Conservation (phyloP, 1,284 basidiomycete genomes). For the Rhizoctonia solani region DNA sequence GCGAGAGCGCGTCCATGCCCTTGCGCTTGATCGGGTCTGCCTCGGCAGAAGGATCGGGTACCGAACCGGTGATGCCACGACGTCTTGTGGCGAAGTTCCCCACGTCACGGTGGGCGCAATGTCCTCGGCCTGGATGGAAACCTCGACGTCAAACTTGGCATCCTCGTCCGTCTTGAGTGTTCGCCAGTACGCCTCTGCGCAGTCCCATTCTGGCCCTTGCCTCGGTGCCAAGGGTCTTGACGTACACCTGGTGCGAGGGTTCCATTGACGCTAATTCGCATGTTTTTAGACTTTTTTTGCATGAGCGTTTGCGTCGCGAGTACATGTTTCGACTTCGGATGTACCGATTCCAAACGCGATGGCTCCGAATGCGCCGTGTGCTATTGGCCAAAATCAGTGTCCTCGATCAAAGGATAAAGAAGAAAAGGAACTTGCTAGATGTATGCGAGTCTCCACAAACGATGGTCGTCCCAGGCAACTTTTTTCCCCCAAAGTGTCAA, state of each 20-base stretch:
- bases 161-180: conserved; percentile 84
- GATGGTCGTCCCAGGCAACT: conserved; percentile 93
- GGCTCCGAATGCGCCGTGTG: conserved; percentile 95
- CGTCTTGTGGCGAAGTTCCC: conserved; percentile 96
- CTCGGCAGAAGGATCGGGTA: conserved; percentile 79
- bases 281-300: conserved; percentile 93
- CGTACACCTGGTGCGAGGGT: conserved; percentile 83
- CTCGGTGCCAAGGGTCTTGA: conserved; percentile 80
- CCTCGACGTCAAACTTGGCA: conserved; percentile 87
- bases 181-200: conserved; percentile 87
- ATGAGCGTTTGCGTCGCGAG: conserved; percentile 93
- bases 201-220: conserved; percentile 88
- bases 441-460: conserved; percentile 97
- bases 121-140: conserved; percentile 84
- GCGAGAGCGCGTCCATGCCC: conserved; percentile 80
- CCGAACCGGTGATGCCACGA: conserved; percentile 84
- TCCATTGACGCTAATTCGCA: conserved; percentile 92
- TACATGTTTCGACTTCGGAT: conserved; percentile 95
- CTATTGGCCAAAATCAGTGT: conserved; percentile 49
- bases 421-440: conserved; percentile 61
- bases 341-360: conserved; percentile 97
- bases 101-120: conserved; percentile 95
- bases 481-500: neutral
- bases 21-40: conserved; percentile 68
- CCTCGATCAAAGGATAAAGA: neutral